Base-by-base conservation (phyloP, 805 yeast species). In the Sungouiella thailandica region DNA sequence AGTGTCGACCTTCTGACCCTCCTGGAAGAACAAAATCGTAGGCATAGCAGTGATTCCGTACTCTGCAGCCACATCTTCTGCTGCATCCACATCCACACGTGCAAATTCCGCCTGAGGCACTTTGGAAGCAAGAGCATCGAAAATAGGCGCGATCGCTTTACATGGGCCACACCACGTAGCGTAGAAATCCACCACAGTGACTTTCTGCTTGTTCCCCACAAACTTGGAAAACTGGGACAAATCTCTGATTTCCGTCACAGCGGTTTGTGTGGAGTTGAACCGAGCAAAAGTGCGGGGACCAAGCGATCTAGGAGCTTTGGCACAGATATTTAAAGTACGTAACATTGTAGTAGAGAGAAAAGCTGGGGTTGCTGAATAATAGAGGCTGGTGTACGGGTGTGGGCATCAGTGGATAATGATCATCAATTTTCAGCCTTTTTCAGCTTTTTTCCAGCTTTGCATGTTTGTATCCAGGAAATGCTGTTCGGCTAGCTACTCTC, bases 151-250 rank as follows among this genome's bases (percentile, higher is more conserved):
- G 47, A 80, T 70, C n/a, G 81, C 81, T 47, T 75, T 78, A 49
- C 87, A 80, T n/a, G 87, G 87, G 6, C 81, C 85, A 57, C 87
- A 80, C 87, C 87, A 80, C 8, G 77, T 72, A 20, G 87, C 86
- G 55, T 70, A 77, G 53, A 80, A 80, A 52, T 80, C 86, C 31
- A 79, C 72, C 2, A 80, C 61, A 2, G 80, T 62, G 23, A 74
- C 53, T 36, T 72, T 66, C 23, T 62, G 55, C 24, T 39, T 35
- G 39, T 40, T 46, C 23, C 37, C 43, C 23, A 59, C 43, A 24
- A 57, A 48, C 16, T 43, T 31, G 25, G 36, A 43, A 47, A 61
- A 59, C 24, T 60, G 54, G 12, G 41, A 33, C 40, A 58, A 40
- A 35, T 50, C 53, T 7, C 43, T 31, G 23, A 63, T 34, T 36